Evolutionary conservation across 2,329 filamentous ascomycete genomes (phyloP).

Genomic region (Aspergillus sojae): DNA sequence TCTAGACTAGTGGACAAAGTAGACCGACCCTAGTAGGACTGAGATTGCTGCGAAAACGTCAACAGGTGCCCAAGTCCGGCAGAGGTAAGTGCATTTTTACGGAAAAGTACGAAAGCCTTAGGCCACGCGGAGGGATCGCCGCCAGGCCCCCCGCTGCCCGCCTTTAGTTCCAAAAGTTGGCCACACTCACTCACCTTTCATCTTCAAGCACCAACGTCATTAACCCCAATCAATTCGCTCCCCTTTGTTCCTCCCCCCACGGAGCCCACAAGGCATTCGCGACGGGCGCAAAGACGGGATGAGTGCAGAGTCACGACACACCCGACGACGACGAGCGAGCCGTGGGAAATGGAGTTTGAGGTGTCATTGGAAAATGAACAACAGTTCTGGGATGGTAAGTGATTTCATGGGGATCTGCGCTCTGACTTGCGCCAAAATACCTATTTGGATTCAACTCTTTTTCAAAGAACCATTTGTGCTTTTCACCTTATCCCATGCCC

Average conservation of each 20-base stretch:
- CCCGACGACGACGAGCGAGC: conserved; percentile 41
- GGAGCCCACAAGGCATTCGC: conserved; percentile 17
- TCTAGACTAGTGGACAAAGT: not conserved
- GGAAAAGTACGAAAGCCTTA: not conserved
- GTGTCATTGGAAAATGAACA: conserved; percentile 75
- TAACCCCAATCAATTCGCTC: conserved; percentile 2
- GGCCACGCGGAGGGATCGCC: not conserved
- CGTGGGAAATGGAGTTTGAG: conserved; percentile 67
- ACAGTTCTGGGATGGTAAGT: conserved; percentile 85
- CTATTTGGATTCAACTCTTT: not conserved
- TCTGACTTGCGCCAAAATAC: conserved; percentile 8
- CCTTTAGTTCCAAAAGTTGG: not conserved
- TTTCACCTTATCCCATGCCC: not conserved
- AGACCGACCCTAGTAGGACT: not conserved
- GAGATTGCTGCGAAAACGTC: not conserved
- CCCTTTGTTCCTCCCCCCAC: conserved; percentile 18
- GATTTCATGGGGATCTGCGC: conserved; percentile 20
- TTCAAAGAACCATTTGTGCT: not conserved
- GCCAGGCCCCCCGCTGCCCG: not conserved
- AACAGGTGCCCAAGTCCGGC: not conserved
- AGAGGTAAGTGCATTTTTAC: not conserved
- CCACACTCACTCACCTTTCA: not conserved
- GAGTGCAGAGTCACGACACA: conserved; percentile 36
- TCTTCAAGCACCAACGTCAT: conserved; percentile 2
- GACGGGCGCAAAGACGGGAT: conserved; percentile 35